Evolutionary conservation across 768 basidiomycete genomes (phyloP).

Genomic region (Mycena amicta): DNA sequence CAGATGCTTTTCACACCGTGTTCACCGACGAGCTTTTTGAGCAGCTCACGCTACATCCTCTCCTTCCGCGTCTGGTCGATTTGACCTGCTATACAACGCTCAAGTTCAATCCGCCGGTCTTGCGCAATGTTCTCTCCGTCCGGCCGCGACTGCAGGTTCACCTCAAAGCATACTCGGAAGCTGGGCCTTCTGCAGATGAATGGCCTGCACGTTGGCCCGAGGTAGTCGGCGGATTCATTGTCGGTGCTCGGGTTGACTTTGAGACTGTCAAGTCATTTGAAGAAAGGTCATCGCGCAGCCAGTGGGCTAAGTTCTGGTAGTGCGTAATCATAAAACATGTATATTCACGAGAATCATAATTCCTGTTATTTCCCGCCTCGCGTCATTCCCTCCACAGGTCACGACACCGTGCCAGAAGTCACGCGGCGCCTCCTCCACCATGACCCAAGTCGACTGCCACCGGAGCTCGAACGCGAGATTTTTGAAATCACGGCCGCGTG

Average conservation of each 20-base stretch:
- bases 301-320: not conserved
- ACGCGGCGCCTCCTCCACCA: too few relatives aligned
- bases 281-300: not conserved
- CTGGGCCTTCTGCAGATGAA: too few relatives aligned
- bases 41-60: not conserved
- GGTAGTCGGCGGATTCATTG: not conserved
- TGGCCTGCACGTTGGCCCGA: not conserved
- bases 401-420: too few relatives aligned
- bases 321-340: too few relatives aligned
- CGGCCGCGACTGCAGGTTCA: not conserved
- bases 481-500: too few relatives aligned
- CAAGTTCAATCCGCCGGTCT: not conserved
- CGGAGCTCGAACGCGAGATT: too few relatives aligned
- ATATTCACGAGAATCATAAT: too few relatives aligned
- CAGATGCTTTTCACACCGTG: not conserved
- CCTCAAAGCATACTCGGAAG: not conserved
- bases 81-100: not conserved
- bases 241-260: not conserved
- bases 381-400: too few relatives aligned
- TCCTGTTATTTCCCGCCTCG: too few relatives aligned
- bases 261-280: not conserved
- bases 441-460: too few relatives aligned
- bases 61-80: not conserved
- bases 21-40: not conserved
- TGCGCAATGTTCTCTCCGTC: not conserved